These are phyloP conservation scores for Phyllosticta citrichinensis DNA, from an alignment of 2,329 filamentous ascomycete species.

Conservation along the genomic window DNA sequence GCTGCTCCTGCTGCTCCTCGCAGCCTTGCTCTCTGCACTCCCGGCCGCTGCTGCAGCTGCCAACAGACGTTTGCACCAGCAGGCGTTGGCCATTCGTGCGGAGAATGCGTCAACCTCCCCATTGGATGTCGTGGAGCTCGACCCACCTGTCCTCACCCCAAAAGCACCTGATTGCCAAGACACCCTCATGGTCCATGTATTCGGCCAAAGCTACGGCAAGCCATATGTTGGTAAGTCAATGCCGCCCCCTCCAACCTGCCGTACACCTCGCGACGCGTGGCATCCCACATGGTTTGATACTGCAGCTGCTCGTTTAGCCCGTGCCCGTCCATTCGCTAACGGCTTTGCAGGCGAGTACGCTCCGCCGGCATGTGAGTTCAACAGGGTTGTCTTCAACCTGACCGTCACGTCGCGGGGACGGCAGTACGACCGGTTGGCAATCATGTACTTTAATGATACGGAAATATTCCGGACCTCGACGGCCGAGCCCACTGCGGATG, in stretches of 20 bases:
- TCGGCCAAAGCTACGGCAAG: conserved; percentile 61
- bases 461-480: conserved; percentile 81
- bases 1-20: not conserved
- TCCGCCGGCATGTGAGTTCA: conserved; percentile 61
- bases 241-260: conserved; percentile 14
- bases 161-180: conserved; percentile 36
- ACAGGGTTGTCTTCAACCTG: conserved; percentile 65
- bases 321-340: conserved; percentile 8
- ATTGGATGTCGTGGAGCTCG: conserved; percentile 59
- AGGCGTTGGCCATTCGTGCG: conserved; percentile 1
- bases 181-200: conserved; percentile 60
- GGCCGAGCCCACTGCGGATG: conserved; percentile 60
- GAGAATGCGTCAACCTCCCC: conserved; percentile 15
- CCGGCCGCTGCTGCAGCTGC: not conserved
- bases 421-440: conserved; percentile 66
- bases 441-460: conserved; percentile 66
- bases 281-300: not conserved
- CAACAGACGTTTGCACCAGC: not conserved
- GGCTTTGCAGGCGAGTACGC: conserved; percentile 45
- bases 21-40: not conserved
- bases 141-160: conserved; percentile 52
- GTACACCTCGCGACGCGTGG: not conserved
- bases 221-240: conserved; percentile 55
- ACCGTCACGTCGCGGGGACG: conserved; percentile 61
- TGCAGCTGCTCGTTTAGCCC: conserved; percentile 2